These are phyloP conservation scores for Suillus weaverae DNA, from an alignment of 768 basidiomycete species.

Conservation along the genomic window DNA sequence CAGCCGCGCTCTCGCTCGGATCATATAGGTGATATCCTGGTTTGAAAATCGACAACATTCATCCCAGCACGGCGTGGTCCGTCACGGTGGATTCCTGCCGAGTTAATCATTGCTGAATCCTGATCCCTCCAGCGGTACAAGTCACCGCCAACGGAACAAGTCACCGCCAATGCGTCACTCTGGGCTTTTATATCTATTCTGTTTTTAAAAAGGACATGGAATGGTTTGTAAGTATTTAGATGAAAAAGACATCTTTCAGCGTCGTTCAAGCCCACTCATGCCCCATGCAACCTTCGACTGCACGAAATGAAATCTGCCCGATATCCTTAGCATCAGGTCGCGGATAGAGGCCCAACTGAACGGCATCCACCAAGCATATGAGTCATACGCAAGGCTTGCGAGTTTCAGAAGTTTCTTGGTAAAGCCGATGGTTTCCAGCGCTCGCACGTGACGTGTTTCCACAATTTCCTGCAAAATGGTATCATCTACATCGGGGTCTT, in stretches of 20 bases:
- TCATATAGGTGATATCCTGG: no score
- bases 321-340: slow-evolving; percentile 23
- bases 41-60: no score
- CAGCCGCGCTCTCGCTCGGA: not conserved
- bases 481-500: slow-evolving; percentile 22
- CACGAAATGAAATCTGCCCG: slow-evolving; percentile 20
- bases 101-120: not conserved
- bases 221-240: not conserved
- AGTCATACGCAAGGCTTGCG: slow-evolving; percentile 23
- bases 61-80: no score
- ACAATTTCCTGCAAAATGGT: slow-evolving; percentile 37
- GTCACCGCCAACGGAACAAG: no score
- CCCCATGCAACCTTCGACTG: slow-evolving; percentile 23
- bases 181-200: not conserved
- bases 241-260: slow-evolving; percentile 6
- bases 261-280: slow-evolving; percentile 28
- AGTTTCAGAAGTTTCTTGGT: slow-evolving; percentile 36
- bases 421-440: slow-evolving; percentile 41
- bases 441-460: slow-evolving; percentile 36
- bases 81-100: not conserved
- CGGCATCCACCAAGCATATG: slow-evolving; percentile 25
- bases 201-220: no score
- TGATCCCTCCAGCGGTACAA: not conserved
- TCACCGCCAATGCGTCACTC: not conserved
- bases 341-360: slow-evolving; percentile 28